phyloP scores from a whole-genome alignment of 1,284 basidiomycete genomes.

The Cryptococcus hybrid region DNA sequence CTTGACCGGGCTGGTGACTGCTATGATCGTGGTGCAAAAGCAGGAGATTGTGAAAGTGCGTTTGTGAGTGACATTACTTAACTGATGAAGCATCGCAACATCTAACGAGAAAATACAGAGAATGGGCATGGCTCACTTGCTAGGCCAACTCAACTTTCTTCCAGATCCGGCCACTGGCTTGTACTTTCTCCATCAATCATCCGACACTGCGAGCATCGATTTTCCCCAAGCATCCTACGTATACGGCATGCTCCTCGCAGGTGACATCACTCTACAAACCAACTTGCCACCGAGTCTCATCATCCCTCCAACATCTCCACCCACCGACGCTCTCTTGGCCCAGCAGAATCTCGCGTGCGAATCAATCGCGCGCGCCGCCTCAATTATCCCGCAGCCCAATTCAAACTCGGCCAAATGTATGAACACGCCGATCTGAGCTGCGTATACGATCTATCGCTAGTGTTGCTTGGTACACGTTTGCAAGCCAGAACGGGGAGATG shows the following conservation, averaged over 20 bases:
- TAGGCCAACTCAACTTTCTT: conserved; percentile 75
- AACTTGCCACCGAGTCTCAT: conserved; percentile 58
- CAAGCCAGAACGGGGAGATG: conserved; percentile 77
- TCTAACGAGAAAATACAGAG: conserved; percentile 55
- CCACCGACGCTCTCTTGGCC: conserved; percentile 44
- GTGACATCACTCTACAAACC: conserved; percentile 60
- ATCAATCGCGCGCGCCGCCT: conserved; percentile 79
- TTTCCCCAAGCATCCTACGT: conserved; percentile 82
- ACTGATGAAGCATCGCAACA: background rate
- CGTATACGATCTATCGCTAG: conserved; percentile 82
- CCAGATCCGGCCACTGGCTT: conserved; percentile 61
- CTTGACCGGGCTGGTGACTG: conserved; percentile 68
- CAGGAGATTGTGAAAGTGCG: conserved; percentile 68
- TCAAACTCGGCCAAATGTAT: conserved; percentile 88
- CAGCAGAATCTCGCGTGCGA: conserved; percentile 56
- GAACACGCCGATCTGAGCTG: conserved; percentile 86
- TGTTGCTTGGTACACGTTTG: conserved; percentile 86
- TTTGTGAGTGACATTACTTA: conserved; percentile 60
- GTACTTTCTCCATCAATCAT: conserved; percentile 71
- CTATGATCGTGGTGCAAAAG: conserved; percentile 73
- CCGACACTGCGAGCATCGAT: conserved; percentile 68
- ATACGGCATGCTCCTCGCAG: conserved; percentile 73
- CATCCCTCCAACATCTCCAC: conserved; percentile 51
- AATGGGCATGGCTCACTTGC: conserved; percentile 84
- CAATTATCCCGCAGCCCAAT: conserved; percentile 80